These are phyloP conservation scores for Passalora sequoiae DNA, from an alignment of 2,329 filamentous ascomycete species.

Conservation along the genomic window DNA sequence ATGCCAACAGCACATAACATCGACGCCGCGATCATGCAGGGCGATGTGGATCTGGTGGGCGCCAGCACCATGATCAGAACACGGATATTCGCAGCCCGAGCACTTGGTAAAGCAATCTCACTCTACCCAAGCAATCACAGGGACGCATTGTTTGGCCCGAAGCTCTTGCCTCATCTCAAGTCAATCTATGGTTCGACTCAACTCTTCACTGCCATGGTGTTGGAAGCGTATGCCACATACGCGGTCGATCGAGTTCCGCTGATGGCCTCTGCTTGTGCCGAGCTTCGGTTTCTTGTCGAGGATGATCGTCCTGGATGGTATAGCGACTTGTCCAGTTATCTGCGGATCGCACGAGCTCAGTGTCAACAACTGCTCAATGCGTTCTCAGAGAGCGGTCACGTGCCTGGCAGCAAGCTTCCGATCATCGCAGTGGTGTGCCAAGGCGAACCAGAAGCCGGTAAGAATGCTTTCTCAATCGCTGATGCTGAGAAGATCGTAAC, in stretches of 20 bases:
- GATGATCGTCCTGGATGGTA: slow-evolving; percentile 76
- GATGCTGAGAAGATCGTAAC: slow-evolving; percentile 84
- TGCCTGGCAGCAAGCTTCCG: slow-evolving; percentile 69
- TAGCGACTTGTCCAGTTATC: slow-evolving; percentile 80
- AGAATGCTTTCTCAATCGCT: slow-evolving; percentile 80
- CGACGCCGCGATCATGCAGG: slow-evolving; percentile 95
- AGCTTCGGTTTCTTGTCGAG: slow-evolving; percentile 72
- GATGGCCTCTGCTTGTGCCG: slow-evolving; percentile 55
- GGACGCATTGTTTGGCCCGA: slow-evolving; percentile 60
- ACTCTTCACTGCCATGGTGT: slow-evolving; percentile 71
- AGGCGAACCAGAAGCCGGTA: slow-evolving; percentile 84
- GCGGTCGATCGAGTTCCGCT: slow-evolving; percentile 43
- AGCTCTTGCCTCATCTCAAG: slow-evolving; percentile 60
- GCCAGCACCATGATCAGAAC: slow-evolving; percentile 83
- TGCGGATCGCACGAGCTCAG: slow-evolving; percentile 84
- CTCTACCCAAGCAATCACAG: slow-evolving; percentile 60
- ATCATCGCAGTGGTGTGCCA: slow-evolving; percentile 85
- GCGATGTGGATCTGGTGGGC: slow-evolving; percentile 90
- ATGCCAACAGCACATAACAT: slow-evolving; percentile 76
- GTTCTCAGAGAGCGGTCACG: slow-evolving; percentile 85
- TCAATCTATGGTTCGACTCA: slow-evolving; percentile 81
- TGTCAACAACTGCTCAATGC: slow-evolving; percentile 85
- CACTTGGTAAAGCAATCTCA: slow-evolving; percentile 78
- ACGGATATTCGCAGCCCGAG: slow-evolving; percentile 77
- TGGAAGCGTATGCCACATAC: slow-evolving; percentile 78